These are phyloP conservation scores for Tolypocladium endophyticum DNA, from an alignment of 2,329 filamentous ascomycete genomes.

Conservation along the genomic window DNA sequence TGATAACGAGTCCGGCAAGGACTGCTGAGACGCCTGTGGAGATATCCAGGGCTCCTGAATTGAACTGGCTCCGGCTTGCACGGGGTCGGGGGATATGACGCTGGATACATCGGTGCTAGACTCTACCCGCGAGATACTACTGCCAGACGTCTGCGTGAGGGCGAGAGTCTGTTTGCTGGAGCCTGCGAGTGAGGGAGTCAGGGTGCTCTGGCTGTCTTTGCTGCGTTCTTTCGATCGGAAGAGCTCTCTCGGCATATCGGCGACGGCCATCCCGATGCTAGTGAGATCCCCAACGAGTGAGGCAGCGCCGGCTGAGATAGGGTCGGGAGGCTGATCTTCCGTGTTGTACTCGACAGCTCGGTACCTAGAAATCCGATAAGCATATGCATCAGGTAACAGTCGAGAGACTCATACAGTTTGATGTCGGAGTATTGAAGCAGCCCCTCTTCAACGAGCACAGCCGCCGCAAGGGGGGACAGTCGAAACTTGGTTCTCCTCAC, in stretches of 20 bases:
- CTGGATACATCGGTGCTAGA: constrained; percentile 3
- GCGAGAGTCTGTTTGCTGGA: constrained; percentile 3
- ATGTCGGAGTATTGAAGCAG: constrained; percentile 59
- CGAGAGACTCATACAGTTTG: constrained; percentile 47
- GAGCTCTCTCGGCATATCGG: constrained; percentile 55
- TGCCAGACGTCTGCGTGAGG: neutral
- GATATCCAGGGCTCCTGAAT: neutral
- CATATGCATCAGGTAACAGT: neutral
- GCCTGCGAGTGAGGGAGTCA: constrained; percentile 1
- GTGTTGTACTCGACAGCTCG: constrained; percentile 58
- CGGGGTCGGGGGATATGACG: neutral
- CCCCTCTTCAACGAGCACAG: constrained; percentile 54
- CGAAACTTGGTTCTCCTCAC: constrained; percentile 56
- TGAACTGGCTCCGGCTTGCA: neutral
- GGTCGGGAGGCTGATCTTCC: constrained; percentile 68
- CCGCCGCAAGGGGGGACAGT: constrained; percentile 63
- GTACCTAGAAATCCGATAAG: constrained; percentile 25
- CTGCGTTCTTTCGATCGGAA: constrained; percentile 29
- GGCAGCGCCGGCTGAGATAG: constrained; percentile 64
- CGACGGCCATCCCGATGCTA: constrained; percentile 71
- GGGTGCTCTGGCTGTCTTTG: constrained; percentile 6
- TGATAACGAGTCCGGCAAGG: neutral
- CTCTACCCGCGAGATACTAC: constrained; percentile 1
- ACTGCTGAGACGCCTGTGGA: neutral
- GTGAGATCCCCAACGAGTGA: constrained; percentile 77